Evolutionary conservation across 768 basidiomycete genomes (phyloP), one percentile per base, ranked within the genome.

Genomic region (Macrolepiota fuliginosa): DNA sequence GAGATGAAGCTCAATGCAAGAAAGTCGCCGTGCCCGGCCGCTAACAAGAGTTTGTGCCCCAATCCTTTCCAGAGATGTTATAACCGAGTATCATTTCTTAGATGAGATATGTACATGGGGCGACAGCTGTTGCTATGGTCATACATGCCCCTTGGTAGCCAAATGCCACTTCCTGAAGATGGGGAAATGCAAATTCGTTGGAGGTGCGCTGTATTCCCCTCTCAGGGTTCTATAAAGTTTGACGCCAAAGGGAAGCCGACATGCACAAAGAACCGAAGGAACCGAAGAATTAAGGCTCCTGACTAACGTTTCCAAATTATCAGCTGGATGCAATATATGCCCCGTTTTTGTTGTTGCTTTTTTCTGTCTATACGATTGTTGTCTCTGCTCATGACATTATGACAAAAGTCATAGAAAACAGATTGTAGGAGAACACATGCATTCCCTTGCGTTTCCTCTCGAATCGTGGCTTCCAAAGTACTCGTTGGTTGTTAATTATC

Each of bases 111-210:
- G 87, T 70, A 64, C 75, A 11, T 87, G 83, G 77, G 87, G 84
- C 11, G 85, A 86, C 47, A 76, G 77, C 2, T 89, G 87, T 68
- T 83, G 81, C 73, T 75, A 83, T 73, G 78, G 85, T 29, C 75
- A 82, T 66, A 72, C 71, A 27, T 89, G 88, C 68, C 79, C 80
- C 62, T 76, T 71, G 53, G 69, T 68, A 22, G 69, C 71, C 6
- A 78, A 76, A 40, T 83, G 82, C 68, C 74, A 74, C 54, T 83
- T 76, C 69, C 71, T 81, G 65, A 85, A 83, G 75, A 73, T 79
- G 52, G 82, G 82, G 19, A 81, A 74, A 57, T 89, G 88, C 71
- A 87, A 83, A 70, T 89, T 89, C 70, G 70, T 76, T 63, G 87
- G 83, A 71, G 76, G 87, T 88, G 63, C 63, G 77, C 76, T 40